phyloP scores from a whole-genome alignment of 2,329 filamentous ascomycete species.

The Orbilia blumenaviensis region DNA sequence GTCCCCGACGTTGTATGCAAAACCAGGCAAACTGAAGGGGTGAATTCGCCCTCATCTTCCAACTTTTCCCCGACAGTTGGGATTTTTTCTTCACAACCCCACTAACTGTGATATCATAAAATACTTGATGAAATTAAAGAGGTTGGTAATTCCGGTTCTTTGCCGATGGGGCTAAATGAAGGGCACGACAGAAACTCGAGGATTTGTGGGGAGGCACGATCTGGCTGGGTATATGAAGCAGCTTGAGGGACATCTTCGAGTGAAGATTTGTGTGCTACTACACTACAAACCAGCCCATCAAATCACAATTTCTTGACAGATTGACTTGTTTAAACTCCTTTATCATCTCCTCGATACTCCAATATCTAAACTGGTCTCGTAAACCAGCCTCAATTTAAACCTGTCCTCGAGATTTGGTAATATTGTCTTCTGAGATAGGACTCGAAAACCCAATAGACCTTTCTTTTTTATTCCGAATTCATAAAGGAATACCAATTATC shows the following conservation, averaged over 20 bases:
- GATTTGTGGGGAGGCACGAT: neutral
- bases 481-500: neutral
- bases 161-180: neutral
- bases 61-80: constrained; percentile 34
- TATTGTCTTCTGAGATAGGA: neutral
- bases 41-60: constrained; percentile 22
- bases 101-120: neutral
- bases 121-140: constrained; percentile 28
- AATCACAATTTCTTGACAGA: constrained; percentile 32
- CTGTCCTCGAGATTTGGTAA: neutral
- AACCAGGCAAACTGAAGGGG: constrained; percentile 41
- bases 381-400: too few relatives aligned
- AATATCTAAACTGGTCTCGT: neutral
- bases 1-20: constrained; percentile 44
- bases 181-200: neutral
- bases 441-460: neutral
- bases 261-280: constrained; percentile 33
- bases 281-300: neutral
- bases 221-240: constrained; percentile 29
- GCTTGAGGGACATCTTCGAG: constrained; percentile 14
- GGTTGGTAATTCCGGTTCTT: constrained; percentile 22
- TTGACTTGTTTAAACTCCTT: neutral
- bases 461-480: neutral
- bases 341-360: neutral
- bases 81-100: constrained; percentile 11